Evolutionary conservation across 441 rosid species (phyloP).

Genomic region (Capsella rubella): DNA sequence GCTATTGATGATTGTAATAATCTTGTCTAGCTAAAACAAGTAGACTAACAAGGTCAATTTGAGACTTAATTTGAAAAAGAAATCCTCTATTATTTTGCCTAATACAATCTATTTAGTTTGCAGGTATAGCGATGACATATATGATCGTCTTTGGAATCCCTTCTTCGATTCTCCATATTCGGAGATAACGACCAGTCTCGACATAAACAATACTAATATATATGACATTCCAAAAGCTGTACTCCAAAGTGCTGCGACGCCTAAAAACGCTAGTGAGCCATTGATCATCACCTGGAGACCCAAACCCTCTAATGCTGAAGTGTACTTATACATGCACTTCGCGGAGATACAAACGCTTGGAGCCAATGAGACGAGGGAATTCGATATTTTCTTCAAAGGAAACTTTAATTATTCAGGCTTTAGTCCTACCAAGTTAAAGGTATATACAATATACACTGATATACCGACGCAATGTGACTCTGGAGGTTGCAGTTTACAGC

Average conservation of each 20-base stretch:
- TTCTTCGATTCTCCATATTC: background rate
- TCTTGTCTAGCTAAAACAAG: too few species aligned
- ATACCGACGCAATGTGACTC: conserved; percentile 14
- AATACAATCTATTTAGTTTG: background rate
- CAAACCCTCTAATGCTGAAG: background rate
- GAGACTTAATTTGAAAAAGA: too few species aligned
- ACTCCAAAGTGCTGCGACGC: conserved; percentile 40
- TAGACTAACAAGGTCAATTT: too few species aligned
- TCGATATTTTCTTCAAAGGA: conserved; percentile 14
- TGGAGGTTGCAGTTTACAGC: conserved; percentile 15
- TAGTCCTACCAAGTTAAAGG: conserved; percentile 5
- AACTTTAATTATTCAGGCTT: conserved; percentile 3
- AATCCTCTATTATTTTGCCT: background rate
- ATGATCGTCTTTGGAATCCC: conserved; percentile 46
- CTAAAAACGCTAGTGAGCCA: background rate
- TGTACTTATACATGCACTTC: conserved; percentile 41
- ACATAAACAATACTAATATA: background rate
- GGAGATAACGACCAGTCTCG: conserved; percentile 10
- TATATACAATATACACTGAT: conserved; percentile 25
- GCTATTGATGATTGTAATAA: too few species aligned
- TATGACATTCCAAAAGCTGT: conserved; percentile 25
- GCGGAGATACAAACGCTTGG: conserved; percentile 41
- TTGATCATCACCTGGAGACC: background rate
- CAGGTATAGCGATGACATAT: conserved; percentile 42
- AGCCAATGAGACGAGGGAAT: conserved; percentile 26